Percentiles rank a stretch among this genome's conserved stretches.
phyloP scores from a whole-genome alignment of 169 alveolate genomes.

The Plasmodium blacklocki region DNA sequence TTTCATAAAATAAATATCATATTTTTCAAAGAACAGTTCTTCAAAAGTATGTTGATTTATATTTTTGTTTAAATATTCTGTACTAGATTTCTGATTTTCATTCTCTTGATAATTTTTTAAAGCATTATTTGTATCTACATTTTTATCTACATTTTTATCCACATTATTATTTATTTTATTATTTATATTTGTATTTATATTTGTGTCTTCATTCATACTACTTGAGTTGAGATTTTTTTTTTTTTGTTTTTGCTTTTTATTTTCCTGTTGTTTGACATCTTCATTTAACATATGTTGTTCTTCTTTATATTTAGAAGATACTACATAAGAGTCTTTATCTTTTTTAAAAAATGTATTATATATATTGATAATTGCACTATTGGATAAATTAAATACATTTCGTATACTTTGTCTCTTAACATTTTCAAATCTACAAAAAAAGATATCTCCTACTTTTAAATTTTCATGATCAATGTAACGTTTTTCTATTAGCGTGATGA shows the following conservation, averaged over 20 bases:
- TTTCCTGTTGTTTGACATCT: too few relatives aligned
- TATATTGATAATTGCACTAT: conserved; percentile 43
- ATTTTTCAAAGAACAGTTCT: conserved; percentile 56
- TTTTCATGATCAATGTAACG: conserved; percentile 76
- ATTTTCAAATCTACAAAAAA: conserved; percentile 70
- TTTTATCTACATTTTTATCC: background rate
- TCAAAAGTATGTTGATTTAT: conserved; percentile 33
- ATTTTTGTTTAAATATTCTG: background rate
- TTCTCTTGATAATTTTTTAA: background rate
- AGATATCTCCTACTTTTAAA: conserved; percentile 62
- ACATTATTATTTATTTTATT: background rate
- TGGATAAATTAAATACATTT: conserved; percentile 56
- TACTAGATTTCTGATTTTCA: background rate
- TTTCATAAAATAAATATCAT: conserved; percentile 57
- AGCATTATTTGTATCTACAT: background rate
- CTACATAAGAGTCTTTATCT: conserved; percentile 18
- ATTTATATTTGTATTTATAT: background rate
- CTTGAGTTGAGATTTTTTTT: background rate
- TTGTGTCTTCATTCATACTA: background rate
- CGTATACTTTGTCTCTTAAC: conserved; percentile 48
- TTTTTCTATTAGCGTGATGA: conserved; percentile 65
- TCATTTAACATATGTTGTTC: too few relatives aligned
- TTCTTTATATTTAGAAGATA: too few relatives aligned
- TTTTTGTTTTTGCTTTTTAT: background rate
- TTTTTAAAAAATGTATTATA: conserved; percentile 41